Percentiles rank a stretch among this genome's conserved stretches.
phyloP scores from a whole-genome alignment of 2,329 filamentous ascomycete species.

The Cordyceps farinosa region DNA sequence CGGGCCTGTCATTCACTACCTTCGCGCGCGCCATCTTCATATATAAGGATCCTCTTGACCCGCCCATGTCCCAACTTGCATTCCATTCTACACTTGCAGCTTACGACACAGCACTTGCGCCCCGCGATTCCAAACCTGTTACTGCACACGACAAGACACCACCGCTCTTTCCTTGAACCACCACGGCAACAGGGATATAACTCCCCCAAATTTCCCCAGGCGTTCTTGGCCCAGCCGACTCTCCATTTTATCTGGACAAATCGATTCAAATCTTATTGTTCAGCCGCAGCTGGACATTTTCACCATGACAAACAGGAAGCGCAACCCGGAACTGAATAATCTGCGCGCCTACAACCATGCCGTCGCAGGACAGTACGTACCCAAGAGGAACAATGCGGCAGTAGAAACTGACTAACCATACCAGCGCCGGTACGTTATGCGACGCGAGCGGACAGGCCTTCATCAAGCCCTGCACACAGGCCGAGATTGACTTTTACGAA shows the following conservation, averaged over 20 bases:
- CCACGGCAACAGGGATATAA: not conserved
- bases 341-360: constrained; percentile 69
- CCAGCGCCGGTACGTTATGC: constrained; percentile 84
- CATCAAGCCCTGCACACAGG: constrained; percentile 86
- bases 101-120: not conserved
- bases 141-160: not conserved
- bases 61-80: not conserved
- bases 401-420: constrained; percentile 1
- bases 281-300: not conserved
- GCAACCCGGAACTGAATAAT: constrained; percentile 55
- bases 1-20: not conserved
- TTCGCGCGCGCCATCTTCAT: not conserved
- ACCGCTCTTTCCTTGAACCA: not conserved
- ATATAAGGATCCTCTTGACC: not conserved
- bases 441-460: constrained; percentile 80
- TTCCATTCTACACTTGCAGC: not conserved
- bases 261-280: not conserved
- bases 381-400: not conserved
- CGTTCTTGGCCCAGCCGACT: not conserved
- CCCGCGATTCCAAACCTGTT: not conserved
- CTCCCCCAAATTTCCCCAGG: not conserved
- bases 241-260: not conserved
- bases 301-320: constrained; percentile 29
- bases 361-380: constrained; percentile 76
- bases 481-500: constrained; percentile 90